These are phyloP conservation scores for Candida coleopterorum DNA, from an alignment of 805 yeast species.

Conservation along the genomic window DNA sequence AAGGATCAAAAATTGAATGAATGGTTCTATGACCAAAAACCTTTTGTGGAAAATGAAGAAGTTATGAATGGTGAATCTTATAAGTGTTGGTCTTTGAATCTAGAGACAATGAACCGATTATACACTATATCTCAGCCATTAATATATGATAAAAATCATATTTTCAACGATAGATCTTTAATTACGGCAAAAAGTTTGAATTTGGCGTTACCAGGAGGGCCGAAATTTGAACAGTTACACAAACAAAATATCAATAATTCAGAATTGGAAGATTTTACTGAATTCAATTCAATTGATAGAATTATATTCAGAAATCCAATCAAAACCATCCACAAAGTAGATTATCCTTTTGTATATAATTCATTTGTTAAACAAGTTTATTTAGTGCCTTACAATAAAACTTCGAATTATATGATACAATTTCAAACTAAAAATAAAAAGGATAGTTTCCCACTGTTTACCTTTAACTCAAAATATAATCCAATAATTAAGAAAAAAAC, in stretches of 20 bases:
- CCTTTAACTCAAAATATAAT: constrained; percentile 48
- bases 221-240: constrained; percentile 84
- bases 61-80: constrained; percentile 76
- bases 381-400: constrained; percentile 59
- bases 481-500: constrained; percentile 39
- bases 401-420: constrained; percentile 42
- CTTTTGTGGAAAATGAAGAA: constrained; percentile 53
- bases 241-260: constrained; percentile 54
- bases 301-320: constrained; percentile 75
- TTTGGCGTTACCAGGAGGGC: constrained; percentile 89
- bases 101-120: constrained; percentile 59
- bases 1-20: constrained; percentile 60
- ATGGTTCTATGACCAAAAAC: constrained; percentile 80
- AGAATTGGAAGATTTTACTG: constrained; percentile 74
- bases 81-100: constrained; percentile 60
- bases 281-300: constrained; percentile 85
- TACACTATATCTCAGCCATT: constrained; percentile 70
- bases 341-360: constrained; percentile 82
- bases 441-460: constrained; percentile 43
- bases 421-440: constrained; percentile 16
- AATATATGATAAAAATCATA: constrained; percentile 55
- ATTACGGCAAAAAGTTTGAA: constrained; percentile 89
- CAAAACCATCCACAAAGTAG: constrained; percentile 79
- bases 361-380: constrained; percentile 65
- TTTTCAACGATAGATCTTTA: constrained; percentile 76